Percentiles rank a stretch among this genome's conserved stretches.
These are phyloP conservation scores for Dittrichia graveolens DNA, from an alignment of 129 eudicot species.

Conservation along the genomic window DNA sequence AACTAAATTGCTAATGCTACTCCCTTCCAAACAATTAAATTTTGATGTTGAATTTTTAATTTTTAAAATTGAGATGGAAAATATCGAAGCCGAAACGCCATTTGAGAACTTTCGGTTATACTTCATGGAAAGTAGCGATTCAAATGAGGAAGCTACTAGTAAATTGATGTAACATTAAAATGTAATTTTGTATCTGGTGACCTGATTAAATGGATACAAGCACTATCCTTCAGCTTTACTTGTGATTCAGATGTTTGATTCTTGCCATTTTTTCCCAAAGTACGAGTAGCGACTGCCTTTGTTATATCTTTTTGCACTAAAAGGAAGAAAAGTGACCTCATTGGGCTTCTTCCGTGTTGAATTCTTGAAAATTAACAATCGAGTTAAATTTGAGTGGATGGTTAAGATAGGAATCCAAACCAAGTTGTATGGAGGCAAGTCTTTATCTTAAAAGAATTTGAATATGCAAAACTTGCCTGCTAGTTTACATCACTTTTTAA, in stretches of 20 bases:
- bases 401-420: not conserved
- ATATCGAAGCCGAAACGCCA: not conserved
- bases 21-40: not conserved
- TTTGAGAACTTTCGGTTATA: not conserved
- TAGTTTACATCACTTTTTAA: not conserved
- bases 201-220: slow-evolving; percentile 4
- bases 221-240: not conserved
- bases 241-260: not conserved
- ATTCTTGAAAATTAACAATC: not conserved
- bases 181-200: not conserved
- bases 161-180: not conserved
- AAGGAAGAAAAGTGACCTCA: not conserved
- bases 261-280: not conserved
- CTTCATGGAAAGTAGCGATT: not conserved
- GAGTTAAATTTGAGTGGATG: not conserved
- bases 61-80: slow-evolving; percentile 11
- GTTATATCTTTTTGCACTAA: not conserved
- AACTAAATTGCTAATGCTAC: not conserved
- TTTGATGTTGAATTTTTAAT: not conserved
- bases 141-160: not conserved
- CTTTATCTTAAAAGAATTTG: not conserved
- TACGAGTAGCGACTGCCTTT: not conserved
- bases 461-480: not conserved
- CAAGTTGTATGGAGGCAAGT: not conserved
- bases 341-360: not conserved